Conservation (phyloP, 306 rosid species). For the Ochetophila trinervis region DNA sequence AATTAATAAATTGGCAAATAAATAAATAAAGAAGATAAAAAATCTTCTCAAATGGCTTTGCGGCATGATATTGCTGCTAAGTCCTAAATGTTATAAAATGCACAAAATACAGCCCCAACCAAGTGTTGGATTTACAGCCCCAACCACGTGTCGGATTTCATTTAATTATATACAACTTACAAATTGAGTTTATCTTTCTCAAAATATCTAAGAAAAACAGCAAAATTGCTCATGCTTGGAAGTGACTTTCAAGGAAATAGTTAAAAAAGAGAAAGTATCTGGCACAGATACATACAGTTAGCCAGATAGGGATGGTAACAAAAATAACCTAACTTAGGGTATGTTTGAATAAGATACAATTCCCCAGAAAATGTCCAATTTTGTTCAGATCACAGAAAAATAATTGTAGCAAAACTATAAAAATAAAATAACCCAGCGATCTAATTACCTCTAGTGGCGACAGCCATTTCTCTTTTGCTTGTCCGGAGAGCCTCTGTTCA, state of each 20-base stretch:
- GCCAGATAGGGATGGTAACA: neutral
- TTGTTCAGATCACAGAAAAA: neutral
- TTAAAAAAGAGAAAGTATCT: neutral
- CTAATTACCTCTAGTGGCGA: slow-evolving; percentile 82
- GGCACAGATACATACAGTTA: neutral
- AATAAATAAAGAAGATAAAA: neutral
- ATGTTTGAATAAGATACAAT: neutral
- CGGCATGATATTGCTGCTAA: slow-evolving; percentile 1
- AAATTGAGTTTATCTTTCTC: neutral
- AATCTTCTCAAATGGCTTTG: neutral
- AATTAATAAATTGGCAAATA: neutral
- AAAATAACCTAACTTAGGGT: neutral
- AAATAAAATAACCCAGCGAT: neutral
- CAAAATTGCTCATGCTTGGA: neutral
- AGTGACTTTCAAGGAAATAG: neutral
- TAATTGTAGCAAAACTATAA: neutral
- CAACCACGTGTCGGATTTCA: neutral
- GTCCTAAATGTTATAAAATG: neutral
- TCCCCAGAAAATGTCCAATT: neutral
- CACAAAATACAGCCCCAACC: neutral
- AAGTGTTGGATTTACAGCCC: neutral
- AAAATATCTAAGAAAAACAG: neutral
- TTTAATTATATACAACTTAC: neutral
- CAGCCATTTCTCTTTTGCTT: slow-evolving; percentile 92
- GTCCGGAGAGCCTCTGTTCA: slow-evolving; percentile 81